Conservation (phyloP, 441 rosid species). For the Croton laevigatus region DNA sequence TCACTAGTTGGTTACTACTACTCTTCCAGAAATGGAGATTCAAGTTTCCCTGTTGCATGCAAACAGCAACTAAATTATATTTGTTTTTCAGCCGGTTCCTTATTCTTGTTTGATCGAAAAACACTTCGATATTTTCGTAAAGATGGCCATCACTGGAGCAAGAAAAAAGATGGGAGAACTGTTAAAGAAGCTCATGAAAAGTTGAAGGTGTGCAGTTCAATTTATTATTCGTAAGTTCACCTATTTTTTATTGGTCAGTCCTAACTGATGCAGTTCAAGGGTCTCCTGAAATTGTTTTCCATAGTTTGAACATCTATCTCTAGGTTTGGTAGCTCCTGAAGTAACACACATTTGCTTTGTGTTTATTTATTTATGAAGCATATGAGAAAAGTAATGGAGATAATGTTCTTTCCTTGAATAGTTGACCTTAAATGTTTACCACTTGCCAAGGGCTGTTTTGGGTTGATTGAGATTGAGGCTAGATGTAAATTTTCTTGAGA, state of each 20-base stretch:
- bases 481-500: background rate
- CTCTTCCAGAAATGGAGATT: background rate
- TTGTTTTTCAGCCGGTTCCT: conserved; percentile 52
- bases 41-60: conserved; percentile 3
- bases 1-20: background rate
- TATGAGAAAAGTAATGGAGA: background rate
- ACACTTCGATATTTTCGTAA: conserved; percentile 64
- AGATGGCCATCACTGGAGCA: conserved; percentile 75
- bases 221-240: conserved; percentile 47
- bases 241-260: conserved; percentile 20
- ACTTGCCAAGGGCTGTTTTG: background rate
- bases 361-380: too few relatives aligned
- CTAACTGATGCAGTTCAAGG: conserved; percentile 19
- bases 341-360: background rate
- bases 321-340: conserved; percentile 6
- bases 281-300: conserved; percentile 7
- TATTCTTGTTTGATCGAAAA: conserved; percentile 67
- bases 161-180: conserved; percentile 77
- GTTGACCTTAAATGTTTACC: background rate
- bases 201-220: conserved; percentile 70
- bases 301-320: background rate
- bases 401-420: background rate
- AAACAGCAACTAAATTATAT: conserved; percentile 20
- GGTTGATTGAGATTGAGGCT: background rate
- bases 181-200: conserved; percentile 82